Conservation (phyloP, 352 stramenopile genomes). For the Globisporangium nodosum region DNA sequence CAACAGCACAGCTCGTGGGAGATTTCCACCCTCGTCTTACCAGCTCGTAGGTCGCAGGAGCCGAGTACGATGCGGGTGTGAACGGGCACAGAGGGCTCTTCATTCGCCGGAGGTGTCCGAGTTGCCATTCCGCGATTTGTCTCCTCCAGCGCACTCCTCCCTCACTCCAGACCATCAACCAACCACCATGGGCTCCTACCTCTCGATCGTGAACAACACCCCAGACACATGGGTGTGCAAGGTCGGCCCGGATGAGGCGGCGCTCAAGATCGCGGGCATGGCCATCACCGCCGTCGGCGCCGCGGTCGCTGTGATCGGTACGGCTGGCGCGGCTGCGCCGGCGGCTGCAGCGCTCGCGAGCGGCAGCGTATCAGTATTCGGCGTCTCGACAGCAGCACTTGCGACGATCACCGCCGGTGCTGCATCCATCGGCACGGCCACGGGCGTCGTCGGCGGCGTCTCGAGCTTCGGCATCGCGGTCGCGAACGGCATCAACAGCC, state of each 20-base stretch:
- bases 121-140: background rate
- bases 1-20: too few relatives aligned
- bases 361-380: constrained; percentile 25
- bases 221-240: constrained; percentile 30
- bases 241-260: constrained; percentile 32
- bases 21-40: too few relatives aligned
- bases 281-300: constrained; percentile 22
- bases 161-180: background rate
- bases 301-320: constrained; percentile 20
- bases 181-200: constrained; percentile 31
- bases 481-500: constrained; percentile 26
- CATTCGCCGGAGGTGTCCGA: background rate
- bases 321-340: constrained; percentile 22
- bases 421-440: background rate
- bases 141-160: background rate
- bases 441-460: constrained; percentile 17
- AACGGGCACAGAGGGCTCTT: background rate
- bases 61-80: too few relatives aligned
- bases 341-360: constrained; percentile 22
- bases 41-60: background rate
- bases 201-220: constrained; percentile 46
- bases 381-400: constrained; percentile 22
- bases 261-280: constrained; percentile 30
- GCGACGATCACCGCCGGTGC: constrained; percentile 13
- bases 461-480: constrained; percentile 31